Evolutionary conservation across 768 basidiomycete species (phyloP).

Genomic region (Tricholoma matsutake): DNA sequence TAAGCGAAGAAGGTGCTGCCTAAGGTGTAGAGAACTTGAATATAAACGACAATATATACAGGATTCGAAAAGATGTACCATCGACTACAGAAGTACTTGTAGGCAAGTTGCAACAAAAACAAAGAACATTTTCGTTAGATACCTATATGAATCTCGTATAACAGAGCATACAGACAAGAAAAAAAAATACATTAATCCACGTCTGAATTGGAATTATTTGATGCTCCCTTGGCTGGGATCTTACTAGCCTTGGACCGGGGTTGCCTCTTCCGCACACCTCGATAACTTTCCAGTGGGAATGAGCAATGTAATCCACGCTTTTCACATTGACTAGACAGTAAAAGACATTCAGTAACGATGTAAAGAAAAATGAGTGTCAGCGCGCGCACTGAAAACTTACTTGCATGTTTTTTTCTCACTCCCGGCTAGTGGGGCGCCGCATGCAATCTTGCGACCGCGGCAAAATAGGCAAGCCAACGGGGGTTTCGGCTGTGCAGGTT

Average conservation of each 20-base stretch:
- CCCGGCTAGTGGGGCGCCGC: constrained; percentile 38
- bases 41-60: no score
- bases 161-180: no score
- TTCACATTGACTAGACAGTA: constrained; percentile 4
- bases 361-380: background rate
- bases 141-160: no score
- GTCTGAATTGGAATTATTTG: background rate
- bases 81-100: no score
- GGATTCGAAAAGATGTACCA: no score
- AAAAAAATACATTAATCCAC: background rate
- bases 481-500: constrained; percentile 30
- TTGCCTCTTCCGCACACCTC: constrained; percentile 9
- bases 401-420: constrained; percentile 45
- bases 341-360: background rate
- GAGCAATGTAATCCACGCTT: constrained; percentile 3
- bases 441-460: constrained; percentile 50
- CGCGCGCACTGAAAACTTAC: constrained; percentile 37
- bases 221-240: background rate
- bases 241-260: background rate
- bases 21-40: no score
- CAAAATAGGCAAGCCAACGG: constrained; percentile 49
- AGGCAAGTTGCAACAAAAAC: no score
- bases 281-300: constrained; percentile 8
- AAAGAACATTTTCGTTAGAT: no score
- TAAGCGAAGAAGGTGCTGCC: no score